phyloP scores from a whole-genome alignment of 2,329 filamentous ascomycete genomes.

The Septoria petroselini region DNA sequence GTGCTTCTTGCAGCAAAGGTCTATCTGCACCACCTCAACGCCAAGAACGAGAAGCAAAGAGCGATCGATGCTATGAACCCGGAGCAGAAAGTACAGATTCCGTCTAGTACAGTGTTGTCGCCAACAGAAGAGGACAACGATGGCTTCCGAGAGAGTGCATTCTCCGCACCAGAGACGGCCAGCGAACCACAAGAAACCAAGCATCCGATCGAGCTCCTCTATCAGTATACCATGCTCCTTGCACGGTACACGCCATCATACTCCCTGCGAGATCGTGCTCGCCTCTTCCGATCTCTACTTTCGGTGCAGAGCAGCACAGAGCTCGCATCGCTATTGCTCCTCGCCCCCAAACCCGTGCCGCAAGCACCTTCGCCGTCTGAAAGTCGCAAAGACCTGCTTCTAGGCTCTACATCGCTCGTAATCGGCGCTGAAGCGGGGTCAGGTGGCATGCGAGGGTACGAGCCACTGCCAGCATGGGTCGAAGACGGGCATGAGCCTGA shows the following conservation, averaged over 20 bases:
- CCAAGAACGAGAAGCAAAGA: slow-evolving; percentile 46
- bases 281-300: slow-evolving; percentile 82
- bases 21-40: slow-evolving; percentile 82
- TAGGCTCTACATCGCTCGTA: slow-evolving; percentile 84
- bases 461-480: slow-evolving; percentile 80
- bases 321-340: slow-evolving; percentile 81
- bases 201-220: slow-evolving; percentile 73
- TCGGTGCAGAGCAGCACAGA: slow-evolving; percentile 71
- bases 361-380: slow-evolving; percentile 88
- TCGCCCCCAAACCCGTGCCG: slow-evolving; percentile 91
- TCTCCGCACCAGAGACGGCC: slow-evolving; percentile 23
- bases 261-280: slow-evolving; percentile 85
- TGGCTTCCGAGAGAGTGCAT: slow-evolving; percentile 29
- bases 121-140: slow-evolving; percentile 28
- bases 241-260: slow-evolving; percentile 93
- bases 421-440: slow-evolving; percentile 64
- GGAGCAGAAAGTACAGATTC: slow-evolving; percentile 2
- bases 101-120: slow-evolving; percentile 26
- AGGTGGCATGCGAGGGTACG: slow-evolving; percentile 60
- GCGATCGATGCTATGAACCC: slow-evolving; percentile 30
- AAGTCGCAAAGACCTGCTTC: slow-evolving; percentile 63
- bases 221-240: slow-evolving; percentile 79
- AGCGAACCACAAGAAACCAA: slow-evolving; percentile 41
- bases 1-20: slow-evolving; percentile 93
- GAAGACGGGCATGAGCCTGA: slow-evolving; percentile 75